Evolutionary conservation across 345 rosid species (phyloP).

Genomic region (Salix purpurea): DNA sequence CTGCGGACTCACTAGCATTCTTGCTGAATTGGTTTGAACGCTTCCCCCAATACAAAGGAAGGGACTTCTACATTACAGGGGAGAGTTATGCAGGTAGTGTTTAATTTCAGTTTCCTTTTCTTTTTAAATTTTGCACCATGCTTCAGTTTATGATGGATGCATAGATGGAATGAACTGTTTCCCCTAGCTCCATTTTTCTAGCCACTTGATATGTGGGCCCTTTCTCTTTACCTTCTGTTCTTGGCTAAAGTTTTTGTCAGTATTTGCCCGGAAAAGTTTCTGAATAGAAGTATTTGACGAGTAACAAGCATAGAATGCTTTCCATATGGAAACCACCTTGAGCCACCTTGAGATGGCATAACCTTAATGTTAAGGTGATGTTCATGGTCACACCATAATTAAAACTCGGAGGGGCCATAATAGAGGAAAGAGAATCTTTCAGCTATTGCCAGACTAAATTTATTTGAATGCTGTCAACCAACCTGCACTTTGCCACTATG

Average conservation of each 20-base stretch:
- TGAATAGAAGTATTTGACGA: neutral
- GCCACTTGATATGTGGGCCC: neutral
- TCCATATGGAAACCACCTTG: no score
- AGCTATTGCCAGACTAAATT: neutral
- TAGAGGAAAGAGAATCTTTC: neutral
- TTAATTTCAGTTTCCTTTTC: neutral
- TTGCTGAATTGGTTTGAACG: conserved; percentile 84
- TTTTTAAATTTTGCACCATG: neutral
- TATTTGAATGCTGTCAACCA: neutral
- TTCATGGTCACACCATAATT: neutral
- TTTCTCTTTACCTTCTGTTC: neutral
- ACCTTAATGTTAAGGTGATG: no score
- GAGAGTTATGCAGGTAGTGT: conserved; percentile 86
- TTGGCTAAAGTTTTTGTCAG: neutral
- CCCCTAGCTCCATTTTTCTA: neutral
- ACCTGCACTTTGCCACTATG: neutral
- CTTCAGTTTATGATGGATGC: neutral
- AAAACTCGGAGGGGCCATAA: neutral
- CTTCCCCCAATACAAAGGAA: conserved; percentile 77
- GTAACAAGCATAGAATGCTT: neutral
- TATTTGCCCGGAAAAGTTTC: no score
- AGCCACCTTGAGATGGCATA: no score
- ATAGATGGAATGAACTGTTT: neutral
- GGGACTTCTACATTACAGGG: conserved; percentile 81
- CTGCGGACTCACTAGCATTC: conserved; percentile 67